A percentile compares a stretch with the other conserved stretches of the same genome.
phyloP scores from a whole-genome alignment of 257 asterid genomes.

The Gentiana straminea region DNA sequence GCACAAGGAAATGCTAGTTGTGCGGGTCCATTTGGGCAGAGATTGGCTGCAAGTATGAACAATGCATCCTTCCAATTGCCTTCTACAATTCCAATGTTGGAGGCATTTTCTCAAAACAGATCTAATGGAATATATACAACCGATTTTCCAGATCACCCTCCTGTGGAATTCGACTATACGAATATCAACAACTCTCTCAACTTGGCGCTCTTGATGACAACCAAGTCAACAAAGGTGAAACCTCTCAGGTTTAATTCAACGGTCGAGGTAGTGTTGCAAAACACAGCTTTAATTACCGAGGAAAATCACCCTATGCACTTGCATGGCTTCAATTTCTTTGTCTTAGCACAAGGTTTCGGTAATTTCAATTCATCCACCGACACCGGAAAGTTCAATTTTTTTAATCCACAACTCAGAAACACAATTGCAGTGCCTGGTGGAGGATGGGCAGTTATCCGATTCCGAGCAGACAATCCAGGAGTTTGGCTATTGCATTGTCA shows the following conservation, averaged over 20 bases:
- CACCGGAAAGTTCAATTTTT: constrained; percentile 36
- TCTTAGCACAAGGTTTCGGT: constrained; percentile 60
- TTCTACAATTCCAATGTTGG: constrained; percentile 28
- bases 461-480: constrained; percentile 66
- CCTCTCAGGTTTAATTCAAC: constrained; percentile 19
- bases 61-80: constrained; percentile 48
- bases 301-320: constrained; percentile 63
- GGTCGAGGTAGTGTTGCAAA: constrained; percentile 54
- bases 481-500: constrained; percentile 79
- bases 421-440: constrained; percentile 59
- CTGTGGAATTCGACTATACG: constrained; percentile 38
- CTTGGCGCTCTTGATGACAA: constrained; percentile 37
- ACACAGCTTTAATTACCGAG: constrained; percentile 45
- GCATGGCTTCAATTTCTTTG: constrained; percentile 58
- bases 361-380: constrained; percentile 44
- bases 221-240: constrained; percentile 41
- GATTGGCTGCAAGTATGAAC: constrained; percentile 59
- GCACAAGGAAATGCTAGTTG: constrained; percentile 39
- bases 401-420: constrained; percentile 49
- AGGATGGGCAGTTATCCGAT: constrained; percentile 60
- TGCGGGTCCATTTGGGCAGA: constrained; percentile 51
- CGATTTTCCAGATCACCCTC: constrained; percentile 51
- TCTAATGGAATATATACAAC: constrained; percentile 36
- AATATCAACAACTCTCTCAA: constrained; percentile 40
- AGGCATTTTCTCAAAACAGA: constrained; percentile 49